phyloP scores from a whole-genome alignment of 768 basidiomycete species.

The Russula olivacea region DNA sequence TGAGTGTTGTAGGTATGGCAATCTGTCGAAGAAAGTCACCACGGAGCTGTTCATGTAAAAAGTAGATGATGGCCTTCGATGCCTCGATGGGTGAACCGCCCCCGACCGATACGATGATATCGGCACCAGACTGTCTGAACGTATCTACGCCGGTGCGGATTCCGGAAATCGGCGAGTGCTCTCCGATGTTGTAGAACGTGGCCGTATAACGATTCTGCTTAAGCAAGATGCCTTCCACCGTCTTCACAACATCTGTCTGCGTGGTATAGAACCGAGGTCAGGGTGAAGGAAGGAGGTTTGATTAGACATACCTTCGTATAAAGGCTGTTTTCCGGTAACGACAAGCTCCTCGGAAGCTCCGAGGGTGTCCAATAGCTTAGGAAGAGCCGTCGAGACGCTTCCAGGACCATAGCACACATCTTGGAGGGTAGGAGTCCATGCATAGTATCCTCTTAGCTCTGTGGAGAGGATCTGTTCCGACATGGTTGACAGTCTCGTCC shows the following conservation, averaged over 20 bases:
- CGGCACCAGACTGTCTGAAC: conserved; percentile 52
- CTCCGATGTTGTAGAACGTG: conserved; percentile 67
- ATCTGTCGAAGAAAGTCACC: conserved; percentile 56
- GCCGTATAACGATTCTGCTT: conserved; percentile 53
- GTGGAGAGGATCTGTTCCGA: conserved; percentile 12
- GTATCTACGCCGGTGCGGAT: conserved; percentile 51
- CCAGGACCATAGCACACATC: conserved; percentile 71
- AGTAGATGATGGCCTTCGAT: conserved; percentile 64
- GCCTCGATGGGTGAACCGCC: conserved; percentile 81
- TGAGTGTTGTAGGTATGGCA: conserved; percentile 77
- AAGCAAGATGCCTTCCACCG: conserved; percentile 51
- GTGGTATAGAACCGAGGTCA: neutral
- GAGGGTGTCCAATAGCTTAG: conserved; percentile 49
- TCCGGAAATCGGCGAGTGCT: conserved; percentile 65
- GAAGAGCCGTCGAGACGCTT: conserved; percentile 53
- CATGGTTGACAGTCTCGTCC: conserved; percentile 3
- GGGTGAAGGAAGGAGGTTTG: neutral
- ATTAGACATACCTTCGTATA: conserved; percentile 47
- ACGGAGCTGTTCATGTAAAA: conserved; percentile 50
- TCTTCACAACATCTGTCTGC: conserved; percentile 57
- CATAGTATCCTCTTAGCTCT: conserved; percentile 50
- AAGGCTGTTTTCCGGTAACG: conserved; percentile 67
- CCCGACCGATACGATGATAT: conserved; percentile 67
- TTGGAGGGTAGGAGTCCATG: conserved; percentile 62
- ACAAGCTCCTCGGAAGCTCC: conserved; percentile 59